Evolutionary conservation across 164 flowering plant genomes (phyloP).

Genomic region (Kalanchoe fedtschenkoi): DNA sequence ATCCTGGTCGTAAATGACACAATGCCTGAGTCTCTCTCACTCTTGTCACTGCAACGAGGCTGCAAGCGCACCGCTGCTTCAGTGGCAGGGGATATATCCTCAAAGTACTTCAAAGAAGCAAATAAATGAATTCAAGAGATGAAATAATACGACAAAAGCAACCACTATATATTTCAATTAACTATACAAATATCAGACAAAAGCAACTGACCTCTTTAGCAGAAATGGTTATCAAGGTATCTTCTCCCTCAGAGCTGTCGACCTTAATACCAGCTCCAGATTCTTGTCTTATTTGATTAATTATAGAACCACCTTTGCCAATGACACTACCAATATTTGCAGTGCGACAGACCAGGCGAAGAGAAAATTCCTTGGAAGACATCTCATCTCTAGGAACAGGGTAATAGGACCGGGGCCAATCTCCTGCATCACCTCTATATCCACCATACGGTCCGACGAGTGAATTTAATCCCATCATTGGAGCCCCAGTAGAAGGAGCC

Average conservation of each 20-base stretch:
- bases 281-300: constrained; percentile 63
- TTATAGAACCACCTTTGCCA: constrained; percentile 68
- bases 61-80: constrained; percentile 70
- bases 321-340: constrained; percentile 82
- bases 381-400: constrained; percentile 58
- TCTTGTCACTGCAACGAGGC: constrained; percentile 65
- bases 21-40: constrained; percentile 54
- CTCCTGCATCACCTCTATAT: constrained; percentile 64
- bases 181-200: constrained; percentile 25
- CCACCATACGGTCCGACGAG: constrained; percentile 67
- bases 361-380: constrained; percentile 69
- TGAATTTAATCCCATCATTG: constrained; percentile 66
- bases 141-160: background rate
- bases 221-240: constrained; percentile 43
- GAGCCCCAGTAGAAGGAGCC: constrained; percentile 51
- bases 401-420: constrained; percentile 59
- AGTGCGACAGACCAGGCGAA: constrained; percentile 69
- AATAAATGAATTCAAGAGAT: background rate
- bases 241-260: constrained; percentile 56
- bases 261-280: constrained; percentile 55
- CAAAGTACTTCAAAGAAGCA: constrained; percentile 30
- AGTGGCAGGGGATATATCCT: constrained; percentile 46
- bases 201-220: constrained; percentile 38
- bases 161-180: too few species aligned
- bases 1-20: constrained; percentile 38